Conservation (phyloP, 2,329 filamentous ascomycete genomes). For the Fusarium verrucosum region DNA sequence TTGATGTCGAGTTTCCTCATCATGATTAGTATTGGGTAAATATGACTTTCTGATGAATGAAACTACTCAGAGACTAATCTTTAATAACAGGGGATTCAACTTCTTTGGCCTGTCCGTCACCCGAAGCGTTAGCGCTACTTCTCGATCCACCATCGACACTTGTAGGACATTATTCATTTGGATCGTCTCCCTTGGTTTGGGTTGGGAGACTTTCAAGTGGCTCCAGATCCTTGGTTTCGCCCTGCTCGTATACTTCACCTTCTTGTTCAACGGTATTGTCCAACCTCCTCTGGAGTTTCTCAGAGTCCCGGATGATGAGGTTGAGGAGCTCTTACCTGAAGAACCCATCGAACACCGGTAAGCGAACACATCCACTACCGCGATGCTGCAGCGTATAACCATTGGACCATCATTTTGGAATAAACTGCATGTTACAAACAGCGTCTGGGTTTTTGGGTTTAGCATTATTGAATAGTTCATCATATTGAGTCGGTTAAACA, state of each 20-base stretch:
- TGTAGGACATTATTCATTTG: constrained; percentile 98
- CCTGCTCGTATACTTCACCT: constrained; percentile 93
- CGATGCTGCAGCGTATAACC: background rate
- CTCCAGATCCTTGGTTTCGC: constrained; percentile 90
- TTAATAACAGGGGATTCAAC: constrained; percentile 81
- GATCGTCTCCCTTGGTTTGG: constrained; percentile 90
- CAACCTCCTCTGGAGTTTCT: constrained; percentile 79
- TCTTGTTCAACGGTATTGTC: constrained; percentile 95
- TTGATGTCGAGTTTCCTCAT: constrained; percentile 84
- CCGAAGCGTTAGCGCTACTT: constrained; percentile 86
- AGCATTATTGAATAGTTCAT: constrained; percentile 10
- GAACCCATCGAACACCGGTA: constrained; percentile 79
- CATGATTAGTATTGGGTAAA: constrained; percentile 95
- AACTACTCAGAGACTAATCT: constrained; percentile 26
- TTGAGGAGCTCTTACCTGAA: constrained; percentile 77
- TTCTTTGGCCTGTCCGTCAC: constrained; percentile 98
- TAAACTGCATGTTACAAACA: background rate
- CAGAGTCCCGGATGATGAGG: constrained; percentile 58
- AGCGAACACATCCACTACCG: background rate
- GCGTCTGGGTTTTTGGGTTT: constrained; percentile 14
- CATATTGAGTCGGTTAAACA: constrained; percentile 2
- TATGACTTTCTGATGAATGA: background rate
- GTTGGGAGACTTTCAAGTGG: constrained; percentile 98
- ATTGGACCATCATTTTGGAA: background rate
- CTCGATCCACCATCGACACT: constrained; percentile 95